Base-by-base conservation (phyloP, 176 grass and related monocot genomes). In the Zoysia japonica region DNA sequence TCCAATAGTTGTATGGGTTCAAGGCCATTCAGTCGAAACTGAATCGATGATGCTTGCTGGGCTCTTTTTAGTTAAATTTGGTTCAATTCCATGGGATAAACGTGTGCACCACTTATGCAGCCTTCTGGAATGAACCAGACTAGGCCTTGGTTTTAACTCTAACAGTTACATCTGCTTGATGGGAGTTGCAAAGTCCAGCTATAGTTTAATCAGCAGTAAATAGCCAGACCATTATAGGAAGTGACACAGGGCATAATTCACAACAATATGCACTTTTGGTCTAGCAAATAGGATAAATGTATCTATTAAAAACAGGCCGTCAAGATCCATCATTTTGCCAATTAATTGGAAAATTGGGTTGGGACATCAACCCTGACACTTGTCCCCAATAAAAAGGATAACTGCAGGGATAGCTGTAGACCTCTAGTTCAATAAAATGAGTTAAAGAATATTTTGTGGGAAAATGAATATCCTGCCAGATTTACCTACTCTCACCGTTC, bases 81-180 rank as follows among this genome's bases (percentile, higher is more conserved):
- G 20, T 54, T 65, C 42, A 46, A 70, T 54, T 42, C 39, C n/a
- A 10, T 52, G 12, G 7, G 49, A 52, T 16, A 72, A 3, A 28
- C 7, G 38, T 71, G 65, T 35, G 7, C 55, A 53, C 70, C 38
- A 54, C 56, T 71, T 19, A 78, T 78, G 38, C 44, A 64, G 55
- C n/a, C 15, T 53, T 39, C 63, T 49, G 48, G 52, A 64, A 52
- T 53, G 14, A 61, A 39, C 13, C 47, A 16, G 52, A 77, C 28
- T 28, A 28, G 28, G 28, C 28, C 28, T 28, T 28, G 52, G 11
- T 50, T 77, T 61, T 70, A 44, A 12, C 60, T 77, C 20, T 60
- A 41, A 42, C n/a, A 65, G 48, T 19, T n/a, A 66, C 37, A 28
- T 28, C 28, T 28, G 28, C 28, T 28, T 28, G 28, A 28, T 28